A percentile compares a stretch with the other conserved stretches of the same genome.
phyloP scores from a whole-genome alignment of 2,329 filamentous ascomycete genomes.

The Domatiomyces globalis region DNA sequence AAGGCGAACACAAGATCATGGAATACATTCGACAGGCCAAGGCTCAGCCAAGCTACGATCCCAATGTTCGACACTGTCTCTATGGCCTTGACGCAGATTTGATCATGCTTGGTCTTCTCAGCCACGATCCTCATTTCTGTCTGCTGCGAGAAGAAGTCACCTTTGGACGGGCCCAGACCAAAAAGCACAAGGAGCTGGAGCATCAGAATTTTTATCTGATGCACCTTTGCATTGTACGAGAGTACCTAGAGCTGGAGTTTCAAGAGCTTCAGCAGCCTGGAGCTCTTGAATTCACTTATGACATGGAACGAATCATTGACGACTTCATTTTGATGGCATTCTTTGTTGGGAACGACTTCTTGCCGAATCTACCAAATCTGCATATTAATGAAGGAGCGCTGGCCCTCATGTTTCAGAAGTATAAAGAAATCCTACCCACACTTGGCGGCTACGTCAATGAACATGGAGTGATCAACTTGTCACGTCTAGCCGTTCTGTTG shows the following conservation, averaged over 20 bases:
- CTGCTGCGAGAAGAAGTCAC: slow-evolving; percentile 94
- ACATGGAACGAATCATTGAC: slow-evolving; percentile 93
- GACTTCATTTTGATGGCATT: slow-evolving; percentile 99
- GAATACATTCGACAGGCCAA: slow-evolving; percentile 98
- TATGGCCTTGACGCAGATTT: slow-evolving; percentile 95
- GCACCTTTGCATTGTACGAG: slow-evolving; percentile 92
- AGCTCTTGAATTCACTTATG: slow-evolving; percentile 61
- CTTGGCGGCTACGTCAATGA: slow-evolving; percentile 95
- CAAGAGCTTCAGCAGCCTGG: slow-evolving; percentile 72
- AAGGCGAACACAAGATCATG: slow-evolving; percentile 99
- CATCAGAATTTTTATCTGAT: slow-evolving; percentile 98
- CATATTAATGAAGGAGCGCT: slow-evolving; percentile 98
- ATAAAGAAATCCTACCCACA: slow-evolving; percentile 77
- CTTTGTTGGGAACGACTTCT: slow-evolving; percentile 97
- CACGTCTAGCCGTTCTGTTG: slow-evolving; percentile 61
- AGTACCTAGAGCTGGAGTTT: slow-evolving; percentile 94
- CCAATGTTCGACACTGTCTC: slow-evolving; percentile 88
- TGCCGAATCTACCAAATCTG: slow-evolving; percentile 86
- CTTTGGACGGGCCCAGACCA: slow-evolving; percentile 74
- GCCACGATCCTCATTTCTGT: slow-evolving; percentile 97
- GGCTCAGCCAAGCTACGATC: slow-evolving; percentile 81
- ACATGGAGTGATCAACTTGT: slow-evolving; percentile 76
- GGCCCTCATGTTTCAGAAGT: slow-evolving; percentile 92
- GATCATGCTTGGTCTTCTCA: slow-evolving; percentile 95
- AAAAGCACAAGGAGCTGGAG: slow-evolving; percentile 89